Conservation (phyloP, 2,329 filamentous ascomycete species). For the Ceratocystis colombiana region DNA sequence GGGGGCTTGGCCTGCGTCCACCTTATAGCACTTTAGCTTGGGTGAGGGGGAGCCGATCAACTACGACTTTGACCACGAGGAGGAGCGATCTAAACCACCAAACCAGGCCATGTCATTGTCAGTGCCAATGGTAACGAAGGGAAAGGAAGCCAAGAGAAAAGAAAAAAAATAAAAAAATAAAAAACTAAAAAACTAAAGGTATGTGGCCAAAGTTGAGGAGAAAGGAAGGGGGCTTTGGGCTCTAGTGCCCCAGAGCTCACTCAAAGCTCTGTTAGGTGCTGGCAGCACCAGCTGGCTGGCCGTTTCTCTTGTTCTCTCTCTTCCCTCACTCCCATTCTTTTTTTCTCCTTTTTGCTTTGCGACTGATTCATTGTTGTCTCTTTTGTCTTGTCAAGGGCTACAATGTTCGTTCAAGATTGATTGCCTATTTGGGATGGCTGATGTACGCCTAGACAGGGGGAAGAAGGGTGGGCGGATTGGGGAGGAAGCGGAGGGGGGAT, state of each 20-base stretch:
- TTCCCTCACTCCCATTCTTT: neutral
- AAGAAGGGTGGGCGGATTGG: neutral
- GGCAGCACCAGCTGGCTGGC: neutral
- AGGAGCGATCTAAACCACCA: neutral
- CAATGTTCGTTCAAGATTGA: conserved; percentile 18
- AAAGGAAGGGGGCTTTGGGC: neutral
- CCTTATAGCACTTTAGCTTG: too few species aligned
- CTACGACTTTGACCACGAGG: conserved; percentile 1
- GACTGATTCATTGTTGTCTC: conserved; percentile 9
- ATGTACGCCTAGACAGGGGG: conserved; percentile 2
- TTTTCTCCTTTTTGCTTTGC: neutral
- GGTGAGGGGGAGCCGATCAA: too few species aligned
- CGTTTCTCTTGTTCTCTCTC: neutral
- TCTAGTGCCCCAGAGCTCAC: neutral
- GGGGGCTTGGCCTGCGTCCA: too few species aligned
- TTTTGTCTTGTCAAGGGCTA: conserved; percentile 14
- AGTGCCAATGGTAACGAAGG: neutral
- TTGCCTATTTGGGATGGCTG: conserved; percentile 18
- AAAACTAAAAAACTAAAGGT: neutral
- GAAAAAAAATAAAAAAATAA: neutral
- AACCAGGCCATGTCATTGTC: too few species aligned
- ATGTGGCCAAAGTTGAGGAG: conserved; percentile 2
- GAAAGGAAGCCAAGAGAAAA: neutral
- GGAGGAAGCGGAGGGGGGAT: neutral
- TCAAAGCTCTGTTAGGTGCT: too few species aligned